Evolutionary conservation across 2,329 filamentous ascomycete genomes (phyloP).

Genomic region (Elsinoe perseae): DNA sequence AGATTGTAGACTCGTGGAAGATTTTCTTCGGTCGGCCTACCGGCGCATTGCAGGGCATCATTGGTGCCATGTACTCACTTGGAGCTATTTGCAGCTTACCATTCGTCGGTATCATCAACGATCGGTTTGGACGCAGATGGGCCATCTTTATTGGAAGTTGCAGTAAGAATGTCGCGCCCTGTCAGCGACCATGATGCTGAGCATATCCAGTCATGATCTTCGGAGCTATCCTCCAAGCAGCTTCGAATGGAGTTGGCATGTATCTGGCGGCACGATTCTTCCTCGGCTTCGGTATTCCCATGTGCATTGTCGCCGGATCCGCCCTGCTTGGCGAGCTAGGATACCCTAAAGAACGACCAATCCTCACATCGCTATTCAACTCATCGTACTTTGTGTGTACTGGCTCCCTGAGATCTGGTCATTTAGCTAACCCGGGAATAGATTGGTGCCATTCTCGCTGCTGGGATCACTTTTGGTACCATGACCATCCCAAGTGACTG

Average conservation of each 20-base stretch:
- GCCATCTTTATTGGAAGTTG: conserved; percentile 4
- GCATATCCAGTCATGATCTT: background rate
- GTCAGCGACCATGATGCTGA: background rate
- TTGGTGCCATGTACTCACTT: conserved; percentile 20
- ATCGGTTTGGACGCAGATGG: background rate
- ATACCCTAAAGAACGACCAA: conserved; percentile 35
- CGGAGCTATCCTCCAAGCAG: background rate
- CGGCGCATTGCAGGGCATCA: conserved; percentile 19
- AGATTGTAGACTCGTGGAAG: conserved; percentile 18
- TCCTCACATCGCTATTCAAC: conserved; percentile 28
- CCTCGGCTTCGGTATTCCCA: conserved; percentile 31
- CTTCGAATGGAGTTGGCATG: conserved; percentile 17
- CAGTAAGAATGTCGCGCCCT: conserved; percentile 10
- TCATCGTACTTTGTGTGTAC: conserved; percentile 16
- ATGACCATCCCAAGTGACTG: conserved; percentile 38
- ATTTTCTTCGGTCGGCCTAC: conserved; percentile 18
- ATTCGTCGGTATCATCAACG: conserved; percentile 2
- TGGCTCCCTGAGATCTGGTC: conserved; percentile 16
- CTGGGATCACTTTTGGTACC: conserved; percentile 58
- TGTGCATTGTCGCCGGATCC: conserved; percentile 29
- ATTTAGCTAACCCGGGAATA: conserved; percentile 47
- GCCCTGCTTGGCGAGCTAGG: conserved; percentile 40
- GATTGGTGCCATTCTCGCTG: conserved; percentile 49
- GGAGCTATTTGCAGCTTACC: conserved; percentile 16
- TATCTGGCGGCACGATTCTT: conserved; percentile 34